A percentile compares a stretch with the other conserved stretches of the same genome.
These are phyloP conservation scores for Deinandra increscens DNA, from an alignment of 129 eudicot genomes.

Conservation along the genomic window DNA sequence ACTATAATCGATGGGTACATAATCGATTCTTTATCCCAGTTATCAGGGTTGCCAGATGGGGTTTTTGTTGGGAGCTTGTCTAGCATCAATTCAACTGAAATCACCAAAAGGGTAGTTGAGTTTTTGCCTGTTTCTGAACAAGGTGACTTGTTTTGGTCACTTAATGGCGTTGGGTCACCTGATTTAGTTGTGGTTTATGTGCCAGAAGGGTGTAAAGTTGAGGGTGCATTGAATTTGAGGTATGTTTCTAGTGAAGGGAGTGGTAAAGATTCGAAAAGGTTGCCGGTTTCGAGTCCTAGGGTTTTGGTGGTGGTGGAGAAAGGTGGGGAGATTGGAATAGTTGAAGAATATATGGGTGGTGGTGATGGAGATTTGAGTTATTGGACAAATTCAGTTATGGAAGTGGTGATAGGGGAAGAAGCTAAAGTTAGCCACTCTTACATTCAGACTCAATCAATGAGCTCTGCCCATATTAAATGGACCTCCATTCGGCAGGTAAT, in stretches of 20 bases:
- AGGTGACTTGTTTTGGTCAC: constrained; percentile 90
- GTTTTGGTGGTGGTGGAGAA: constrained; percentile 90
- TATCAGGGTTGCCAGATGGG: constrained; percentile 61
- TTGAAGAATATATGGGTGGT: constrained; percentile 81
- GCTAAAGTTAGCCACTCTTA: constrained; percentile 84
- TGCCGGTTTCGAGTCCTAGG: constrained; percentile 89
- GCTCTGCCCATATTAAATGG: constrained; percentile 94
- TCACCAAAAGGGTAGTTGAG: constrained; percentile 56
- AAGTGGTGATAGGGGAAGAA: constrained; percentile 70
- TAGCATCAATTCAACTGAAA: constrained; percentile 41
- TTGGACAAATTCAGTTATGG: constrained; percentile 90
- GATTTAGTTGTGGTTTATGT: constrained; percentile 83
- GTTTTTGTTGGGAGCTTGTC: constrained; percentile 79
- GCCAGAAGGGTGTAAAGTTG: constrained; percentile 72
- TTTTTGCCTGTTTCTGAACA: constrained; percentile 51
- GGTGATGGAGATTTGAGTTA: constrained; percentile 60
- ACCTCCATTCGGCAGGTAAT: constrained; percentile 89
- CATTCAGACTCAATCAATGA: constrained; percentile 71
- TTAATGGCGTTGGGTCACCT: constrained; percentile 92
- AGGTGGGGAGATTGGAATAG: constrained; percentile 82
- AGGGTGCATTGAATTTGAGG: constrained; percentile 61
- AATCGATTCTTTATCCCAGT: constrained; percentile 49
- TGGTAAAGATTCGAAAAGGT: constrained; percentile 50
- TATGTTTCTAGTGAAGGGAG: constrained; percentile 54
- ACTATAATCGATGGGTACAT: constrained; percentile 70